A percentile compares a stretch with the other conserved stretches of the same genome.
phyloP scores from a whole-genome alignment of 1,284 basidiomycete species.

The Cutaneotrichosporon daszewskae region DNA sequence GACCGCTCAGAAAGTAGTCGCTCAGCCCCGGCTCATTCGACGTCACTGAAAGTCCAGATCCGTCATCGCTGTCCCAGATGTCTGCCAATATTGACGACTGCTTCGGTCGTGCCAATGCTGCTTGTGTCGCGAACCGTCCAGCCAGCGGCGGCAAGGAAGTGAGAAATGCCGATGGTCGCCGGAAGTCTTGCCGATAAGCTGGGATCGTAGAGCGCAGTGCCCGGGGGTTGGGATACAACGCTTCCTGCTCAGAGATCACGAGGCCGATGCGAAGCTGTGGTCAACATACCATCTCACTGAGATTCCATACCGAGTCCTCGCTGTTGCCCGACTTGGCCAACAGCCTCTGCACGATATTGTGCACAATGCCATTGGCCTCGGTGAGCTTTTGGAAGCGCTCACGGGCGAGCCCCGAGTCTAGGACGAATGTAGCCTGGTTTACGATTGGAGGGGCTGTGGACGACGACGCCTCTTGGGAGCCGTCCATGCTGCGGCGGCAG shows the following conservation, averaged over 20 bases:
- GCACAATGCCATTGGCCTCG: constrained; percentile 34
- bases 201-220: constrained; percentile 15
- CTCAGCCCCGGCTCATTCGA: constrained; percentile 17
- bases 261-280: constrained; percentile 16
- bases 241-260: constrained; percentile 17
- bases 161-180: constrained; percentile 27
- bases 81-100: constrained; percentile 12
- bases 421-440: constrained; percentile 33
- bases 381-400: constrained; percentile 34
- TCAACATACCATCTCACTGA: not conserved
- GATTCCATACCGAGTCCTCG: constrained; percentile 25
- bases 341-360: constrained; percentile 37
- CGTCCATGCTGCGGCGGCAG: constrained; percentile 19
- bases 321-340: constrained; percentile 37
- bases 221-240: constrained; percentile 15
- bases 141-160: constrained; percentile 30
- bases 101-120: constrained; percentile 3
- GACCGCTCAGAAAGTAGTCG: constrained; percentile 17
- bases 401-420: constrained; percentile 33
- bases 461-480: constrained; percentile 34
- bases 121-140: constrained; percentile 15
- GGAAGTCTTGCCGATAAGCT: constrained; percentile 21
- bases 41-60: constrained; percentile 13
- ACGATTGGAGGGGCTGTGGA: constrained; percentile 10
- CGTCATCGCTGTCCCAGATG: constrained; percentile 20